A percentile compares a stretch with the other conserved stretches of the same genome.
These are phyloP conservation scores for Lotus japonicus DNA, from an alignment of 306 rosid genomes.

Conservation along the genomic window DNA sequence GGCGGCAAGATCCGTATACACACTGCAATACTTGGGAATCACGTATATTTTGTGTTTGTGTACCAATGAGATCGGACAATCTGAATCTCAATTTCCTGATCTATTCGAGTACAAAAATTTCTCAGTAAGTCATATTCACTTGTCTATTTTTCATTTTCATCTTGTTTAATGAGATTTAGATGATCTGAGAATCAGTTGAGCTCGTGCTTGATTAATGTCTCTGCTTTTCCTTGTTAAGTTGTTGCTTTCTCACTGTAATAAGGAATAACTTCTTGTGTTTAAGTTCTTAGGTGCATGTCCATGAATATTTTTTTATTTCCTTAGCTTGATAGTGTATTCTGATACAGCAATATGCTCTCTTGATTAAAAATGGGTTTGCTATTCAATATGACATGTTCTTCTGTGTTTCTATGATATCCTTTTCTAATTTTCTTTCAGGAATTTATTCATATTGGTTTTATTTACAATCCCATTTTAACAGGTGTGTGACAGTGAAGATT, in stretches of 20 bases:
- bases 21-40: slow-evolving; percentile 73
- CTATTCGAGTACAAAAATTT: slow-evolving; percentile 66
- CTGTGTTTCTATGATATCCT: not conserved
- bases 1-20: slow-evolving; percentile 88
- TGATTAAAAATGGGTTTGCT: not conserved
- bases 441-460: slow-evolving; percentile 15
- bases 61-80: slow-evolving; percentile 90
- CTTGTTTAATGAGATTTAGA: not conserved
- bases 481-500: slow-evolving; percentile 70
- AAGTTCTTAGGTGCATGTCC: too few relatives aligned
- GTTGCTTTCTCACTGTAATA: too few relatives aligned
- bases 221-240: not conserved
- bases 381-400: not conserved
- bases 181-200: not conserved
- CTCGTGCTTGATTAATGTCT: not conserved
- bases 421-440: slow-evolving; percentile 3
- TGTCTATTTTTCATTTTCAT: not conserved
- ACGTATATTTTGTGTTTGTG: slow-evolving; percentile 86
- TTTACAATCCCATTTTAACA: slow-evolving; percentile 25
- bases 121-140: slow-evolving; percentile 48
- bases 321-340: not conserved
- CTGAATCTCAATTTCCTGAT: slow-evolving; percentile 91
- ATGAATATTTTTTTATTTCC: not conserved
- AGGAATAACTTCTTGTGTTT: too few relatives aligned
- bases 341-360: not conserved